These are phyloP conservation scores for Suillus decipiens DNA, from an alignment of 768 basidiomycete genomes.

Conservation along the genomic window DNA sequence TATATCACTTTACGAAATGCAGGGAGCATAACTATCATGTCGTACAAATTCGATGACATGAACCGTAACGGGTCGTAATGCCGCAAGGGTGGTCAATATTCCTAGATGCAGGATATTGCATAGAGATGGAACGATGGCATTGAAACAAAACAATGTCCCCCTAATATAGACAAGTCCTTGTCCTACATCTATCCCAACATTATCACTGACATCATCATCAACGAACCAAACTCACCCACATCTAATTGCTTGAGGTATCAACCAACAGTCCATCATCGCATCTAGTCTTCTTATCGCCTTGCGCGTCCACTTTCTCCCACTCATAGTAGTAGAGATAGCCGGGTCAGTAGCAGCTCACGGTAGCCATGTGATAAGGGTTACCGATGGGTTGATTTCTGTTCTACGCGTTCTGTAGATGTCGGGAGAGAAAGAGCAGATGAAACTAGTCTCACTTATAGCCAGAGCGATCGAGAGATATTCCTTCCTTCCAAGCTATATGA, in stretches of 20 bases:
- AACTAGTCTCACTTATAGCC: no score
- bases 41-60: background rate
- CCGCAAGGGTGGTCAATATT: background rate
- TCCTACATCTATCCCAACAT: background rate
- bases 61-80: background rate
- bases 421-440: no score
- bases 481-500: no score
- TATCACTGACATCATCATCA: background rate
- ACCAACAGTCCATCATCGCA: conserved; percentile 25
- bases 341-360: no score
- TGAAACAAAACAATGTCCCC: background rate
- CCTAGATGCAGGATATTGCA: background rate
- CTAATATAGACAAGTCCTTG: background rate
- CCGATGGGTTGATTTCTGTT: no score
- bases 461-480: no score
- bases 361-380: no score
- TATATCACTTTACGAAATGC: background rate
- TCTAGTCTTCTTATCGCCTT: conserved; percentile 22
- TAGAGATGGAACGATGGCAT: background rate
- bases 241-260: conserved; percentile 26
- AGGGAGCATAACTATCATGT: background rate
- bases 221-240: background rate
- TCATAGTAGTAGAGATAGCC: no score
- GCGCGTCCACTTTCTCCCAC: conserved; percentile 52
- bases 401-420: no score